Evolutionary conservation across 2,329 filamentous ascomycete genomes (phyloP).

Genomic region (Fusarium bactridioides): DNA sequence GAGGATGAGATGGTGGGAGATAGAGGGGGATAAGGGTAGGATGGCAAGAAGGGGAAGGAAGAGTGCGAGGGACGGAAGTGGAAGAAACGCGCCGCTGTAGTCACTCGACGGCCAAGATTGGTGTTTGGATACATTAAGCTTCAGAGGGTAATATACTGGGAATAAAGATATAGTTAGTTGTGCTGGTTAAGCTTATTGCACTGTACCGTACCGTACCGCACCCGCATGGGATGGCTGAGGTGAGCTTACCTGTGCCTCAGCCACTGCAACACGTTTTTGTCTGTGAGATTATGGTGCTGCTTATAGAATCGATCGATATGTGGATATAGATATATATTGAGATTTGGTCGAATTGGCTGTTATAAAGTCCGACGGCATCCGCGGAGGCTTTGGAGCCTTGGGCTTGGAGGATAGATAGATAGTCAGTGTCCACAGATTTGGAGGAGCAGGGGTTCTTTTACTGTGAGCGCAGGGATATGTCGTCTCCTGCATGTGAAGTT

Average conservation of each 20-base stretch:
- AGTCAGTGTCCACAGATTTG: background rate
- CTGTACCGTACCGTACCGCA: background rate
- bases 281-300: no score
- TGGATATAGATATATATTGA: no score
- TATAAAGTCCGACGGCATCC: constrained; percentile 1
- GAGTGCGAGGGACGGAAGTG: no score
- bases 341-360: background rate
- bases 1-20: no score
- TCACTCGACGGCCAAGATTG: background rate
- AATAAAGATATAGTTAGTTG: background rate
- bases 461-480: background rate
- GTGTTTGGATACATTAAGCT: background rate
- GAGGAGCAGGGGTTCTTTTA: background rate
- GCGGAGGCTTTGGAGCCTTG: background rate
- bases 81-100: background rate
- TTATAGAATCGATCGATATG: no score
- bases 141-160: background rate
- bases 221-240: background rate
- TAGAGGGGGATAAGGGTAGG: no score
- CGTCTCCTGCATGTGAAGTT: background rate
- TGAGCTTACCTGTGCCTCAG: constrained; percentile 2
- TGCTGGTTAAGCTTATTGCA: constrained; percentile 11
- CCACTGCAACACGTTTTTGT: background rate
- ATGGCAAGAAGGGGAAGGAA: no score
- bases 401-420: background rate